Evolutionary conservation across 2,329 filamentous ascomycete genomes (phyloP).

Genomic region (Sclerotinia glacialis): DNA sequence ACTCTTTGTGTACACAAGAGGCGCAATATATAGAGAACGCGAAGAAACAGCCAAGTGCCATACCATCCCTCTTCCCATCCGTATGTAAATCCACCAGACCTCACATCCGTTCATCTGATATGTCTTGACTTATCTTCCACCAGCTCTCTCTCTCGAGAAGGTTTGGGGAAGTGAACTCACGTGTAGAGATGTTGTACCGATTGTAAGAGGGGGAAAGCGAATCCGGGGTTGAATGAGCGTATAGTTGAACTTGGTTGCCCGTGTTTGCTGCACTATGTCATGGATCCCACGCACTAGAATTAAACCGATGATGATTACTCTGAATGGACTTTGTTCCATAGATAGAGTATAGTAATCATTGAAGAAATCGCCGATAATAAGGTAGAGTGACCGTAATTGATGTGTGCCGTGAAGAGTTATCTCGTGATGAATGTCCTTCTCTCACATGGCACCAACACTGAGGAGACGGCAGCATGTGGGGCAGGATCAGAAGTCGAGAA

Average conservation of each 20-base stretch:
- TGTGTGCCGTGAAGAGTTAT: neutral
- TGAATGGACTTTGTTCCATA: neutral
- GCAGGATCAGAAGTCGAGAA: neutral
- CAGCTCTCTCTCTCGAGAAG: neutral
- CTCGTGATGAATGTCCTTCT: neutral
- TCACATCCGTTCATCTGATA: neutral
- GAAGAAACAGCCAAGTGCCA: conserved; percentile 3
- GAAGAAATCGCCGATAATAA: neutral
- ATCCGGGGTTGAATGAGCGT: neutral
- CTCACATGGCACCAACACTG: conserved; percentile 2
- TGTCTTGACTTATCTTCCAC: neutral
- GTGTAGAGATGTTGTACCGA: conserved; percentile 13
- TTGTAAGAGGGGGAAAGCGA: neutral
- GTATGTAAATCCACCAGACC: neutral
- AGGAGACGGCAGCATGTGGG: neutral
- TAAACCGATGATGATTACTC: neutral
- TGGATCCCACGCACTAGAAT: neutral
- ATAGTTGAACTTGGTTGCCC: neutral
- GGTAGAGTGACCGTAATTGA: neutral
- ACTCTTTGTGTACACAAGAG: conserved; percentile 1
- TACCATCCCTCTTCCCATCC: neutral
- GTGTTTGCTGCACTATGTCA: neutral
- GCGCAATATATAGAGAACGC: conserved; percentile 11
- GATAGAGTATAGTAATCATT: neutral
- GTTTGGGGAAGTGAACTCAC: neutral